These are phyloP conservation scores for Teratosphaeriaceae sp. DNA, from an alignment of 2,329 filamentous ascomycete species.

Conservation along the genomic window DNA sequence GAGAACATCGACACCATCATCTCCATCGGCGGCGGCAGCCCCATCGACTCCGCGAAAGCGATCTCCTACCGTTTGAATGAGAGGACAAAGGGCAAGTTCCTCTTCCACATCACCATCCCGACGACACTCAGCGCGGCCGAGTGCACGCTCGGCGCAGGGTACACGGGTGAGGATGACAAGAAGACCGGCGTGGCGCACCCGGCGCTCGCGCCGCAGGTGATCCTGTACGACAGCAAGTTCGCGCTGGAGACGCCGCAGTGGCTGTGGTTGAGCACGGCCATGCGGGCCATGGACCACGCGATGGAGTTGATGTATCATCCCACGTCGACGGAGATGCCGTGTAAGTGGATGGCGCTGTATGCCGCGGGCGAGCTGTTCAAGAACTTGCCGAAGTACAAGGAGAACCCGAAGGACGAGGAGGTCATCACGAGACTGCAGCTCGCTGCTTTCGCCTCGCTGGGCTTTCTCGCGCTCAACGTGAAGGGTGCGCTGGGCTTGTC, in stretches of 20 bases:
- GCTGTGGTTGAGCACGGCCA: slow-evolving; percentile 46
- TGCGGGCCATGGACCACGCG: slow-evolving; percentile 51
- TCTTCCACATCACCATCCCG: slow-evolving; percentile 43
- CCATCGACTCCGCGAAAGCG: slow-evolving; percentile 48
- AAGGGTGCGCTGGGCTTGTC: slow-evolving; percentile 45
- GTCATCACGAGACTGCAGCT: slow-evolving; percentile 46
- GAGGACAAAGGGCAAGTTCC: slow-evolving; percentile 31
- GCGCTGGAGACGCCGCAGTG: slow-evolving; percentile 44
- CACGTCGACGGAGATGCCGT: slow-evolving; percentile 45
- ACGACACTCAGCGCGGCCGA: slow-evolving; percentile 49
- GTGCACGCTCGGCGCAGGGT: slow-evolving; percentile 48
- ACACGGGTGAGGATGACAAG: slow-evolving; percentile 42
- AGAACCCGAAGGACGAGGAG: slow-evolving; percentile 40
- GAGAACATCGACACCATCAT: slow-evolving; percentile 48
- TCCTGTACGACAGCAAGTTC: slow-evolving; percentile 50
- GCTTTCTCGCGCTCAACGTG: slow-evolving; percentile 45
- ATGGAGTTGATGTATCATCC: slow-evolving; percentile 50
- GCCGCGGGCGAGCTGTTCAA: slow-evolving; percentile 44
- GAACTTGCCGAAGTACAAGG: slow-evolving; percentile 42
- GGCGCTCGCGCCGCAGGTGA: slow-evolving; percentile 39
- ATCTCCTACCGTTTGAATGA: slow-evolving; percentile 40
- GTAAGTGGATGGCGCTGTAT: slow-evolving; percentile 38
- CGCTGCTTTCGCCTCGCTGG: slow-evolving; percentile 45
- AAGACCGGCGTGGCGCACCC: slow-evolving; percentile 43
- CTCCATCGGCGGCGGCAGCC: slow-evolving; percentile 48